Conservation (phyloP, 169 alveolate species). For the Toxoplasma gondii region DNA sequence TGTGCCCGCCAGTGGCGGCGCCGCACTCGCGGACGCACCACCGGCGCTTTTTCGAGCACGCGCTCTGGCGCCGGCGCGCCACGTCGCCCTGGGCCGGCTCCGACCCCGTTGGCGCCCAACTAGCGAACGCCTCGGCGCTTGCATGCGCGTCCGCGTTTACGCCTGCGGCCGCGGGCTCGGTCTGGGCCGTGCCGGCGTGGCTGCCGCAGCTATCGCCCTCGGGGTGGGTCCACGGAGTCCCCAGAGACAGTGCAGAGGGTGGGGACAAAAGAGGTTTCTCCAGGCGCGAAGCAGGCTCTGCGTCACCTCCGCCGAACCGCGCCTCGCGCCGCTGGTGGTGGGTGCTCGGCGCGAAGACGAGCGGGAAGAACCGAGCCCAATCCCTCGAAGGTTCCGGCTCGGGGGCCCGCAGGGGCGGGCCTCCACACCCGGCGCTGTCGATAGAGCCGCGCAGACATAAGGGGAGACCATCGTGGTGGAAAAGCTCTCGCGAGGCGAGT, state of each 20-base stretch:
- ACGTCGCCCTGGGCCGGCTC: not conserved
- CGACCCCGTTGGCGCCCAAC: not conserved
- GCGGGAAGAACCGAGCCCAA: not conserved
- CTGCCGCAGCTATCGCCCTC: slow-evolving; percentile 13
- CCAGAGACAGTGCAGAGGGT: not conserved
- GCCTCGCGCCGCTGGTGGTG: not conserved
- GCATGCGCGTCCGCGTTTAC: not conserved
- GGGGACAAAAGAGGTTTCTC: not conserved
- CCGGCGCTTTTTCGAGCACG: not conserved
- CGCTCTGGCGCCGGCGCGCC: not conserved
- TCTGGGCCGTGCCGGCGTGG: slow-evolving; percentile 18
- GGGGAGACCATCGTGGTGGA: not conserved
- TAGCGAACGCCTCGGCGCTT: not conserved
- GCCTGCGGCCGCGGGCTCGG: not conserved
- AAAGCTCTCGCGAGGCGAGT: not conserved
- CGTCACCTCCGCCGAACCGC: not conserved
- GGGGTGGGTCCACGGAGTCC: not conserved
- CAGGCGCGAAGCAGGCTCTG: not conserved
- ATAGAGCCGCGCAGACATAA: not conserved
- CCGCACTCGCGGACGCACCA: not conserved
- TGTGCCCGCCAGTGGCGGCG: not conserved
- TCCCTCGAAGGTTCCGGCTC: not conserved
- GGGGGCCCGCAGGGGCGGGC: not conserved
- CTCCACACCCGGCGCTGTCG: not conserved
- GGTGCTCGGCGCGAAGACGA: not conserved